Percentiles rank a stretch among this genome's conserved stretches.
These are phyloP conservation scores for Austroboletus niveus DNA, from an alignment of 1,284 basidiomycete genomes.

Conservation along the genomic window DNA sequence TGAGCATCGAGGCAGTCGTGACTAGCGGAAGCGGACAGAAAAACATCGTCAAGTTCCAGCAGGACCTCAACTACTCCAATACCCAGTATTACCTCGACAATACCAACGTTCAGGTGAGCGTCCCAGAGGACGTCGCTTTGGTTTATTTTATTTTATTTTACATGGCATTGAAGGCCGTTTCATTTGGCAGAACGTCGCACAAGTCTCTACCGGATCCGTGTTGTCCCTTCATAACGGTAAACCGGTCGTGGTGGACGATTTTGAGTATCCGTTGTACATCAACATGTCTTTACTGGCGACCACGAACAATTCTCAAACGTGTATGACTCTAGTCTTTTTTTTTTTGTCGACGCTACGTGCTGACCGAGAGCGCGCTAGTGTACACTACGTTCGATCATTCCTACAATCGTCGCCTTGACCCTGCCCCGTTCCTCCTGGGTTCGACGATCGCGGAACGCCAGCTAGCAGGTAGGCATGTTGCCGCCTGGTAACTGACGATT, in stretches of 20 bases:
- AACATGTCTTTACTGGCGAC: slow-evolving; percentile 49
- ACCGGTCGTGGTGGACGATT: slow-evolving; percentile 51
- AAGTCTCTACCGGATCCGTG: slow-evolving; percentile 55
- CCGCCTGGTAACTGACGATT: not conserved
- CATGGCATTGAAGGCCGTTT: not conserved
- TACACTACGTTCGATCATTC: slow-evolving; percentile 62
- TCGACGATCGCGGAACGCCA: slow-evolving; percentile 61
- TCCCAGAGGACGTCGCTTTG: not conserved
- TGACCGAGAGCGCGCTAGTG: slow-evolving; percentile 35
- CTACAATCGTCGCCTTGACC: slow-evolving; percentile 57
- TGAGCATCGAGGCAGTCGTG: slow-evolving; percentile 50
- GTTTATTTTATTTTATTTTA: not conserved
- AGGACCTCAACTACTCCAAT: slow-evolving; percentile 47
- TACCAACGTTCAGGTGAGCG: slow-evolving; percentile 39
- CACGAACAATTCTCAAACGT: slow-evolving; percentile 40
- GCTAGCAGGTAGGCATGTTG: slow-evolving; percentile 44
- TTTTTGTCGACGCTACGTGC: not conserved
- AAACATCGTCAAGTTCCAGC: slow-evolving; percentile 47
- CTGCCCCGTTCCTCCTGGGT: slow-evolving; percentile 55
- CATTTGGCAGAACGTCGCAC: slow-evolving; percentile 52
- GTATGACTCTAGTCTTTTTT: slow-evolving; percentile 39
- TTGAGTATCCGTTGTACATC: slow-evolving; percentile 65
- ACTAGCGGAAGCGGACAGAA: slow-evolving; percentile 46
- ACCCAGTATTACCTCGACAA: slow-evolving; percentile 48
- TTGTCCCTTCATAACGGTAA: slow-evolving; percentile 61